phyloP scores from a whole-genome alignment of 2,329 filamentous ascomycete species.

The Penicillium olsonii region DNA sequence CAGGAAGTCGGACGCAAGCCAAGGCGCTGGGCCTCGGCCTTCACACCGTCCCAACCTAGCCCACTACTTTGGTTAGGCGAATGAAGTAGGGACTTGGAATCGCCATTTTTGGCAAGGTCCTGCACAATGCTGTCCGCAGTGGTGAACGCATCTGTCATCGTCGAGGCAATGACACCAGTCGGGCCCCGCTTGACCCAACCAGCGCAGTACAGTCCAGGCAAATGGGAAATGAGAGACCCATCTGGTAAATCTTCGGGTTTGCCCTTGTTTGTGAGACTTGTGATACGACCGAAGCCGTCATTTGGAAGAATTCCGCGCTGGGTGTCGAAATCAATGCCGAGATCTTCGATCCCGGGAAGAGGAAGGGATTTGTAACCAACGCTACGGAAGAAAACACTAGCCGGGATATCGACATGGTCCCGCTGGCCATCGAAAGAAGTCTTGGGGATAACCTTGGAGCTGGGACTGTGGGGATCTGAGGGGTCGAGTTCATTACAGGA shows the following conservation, averaged over 20 bases:
- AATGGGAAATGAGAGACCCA: slow-evolving; percentile 48
- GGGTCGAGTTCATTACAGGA: slow-evolving; percentile 53
- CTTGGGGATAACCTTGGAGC: slow-evolving; percentile 47
- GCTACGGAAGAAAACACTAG: slow-evolving; percentile 81
- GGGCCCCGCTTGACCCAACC: slow-evolving; percentile 97
- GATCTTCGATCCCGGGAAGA: slow-evolving; percentile 69
- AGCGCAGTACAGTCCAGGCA: slow-evolving; percentile 83
- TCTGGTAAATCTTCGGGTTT: slow-evolving; percentile 29
- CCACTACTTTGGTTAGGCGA: slow-evolving; percentile 41
- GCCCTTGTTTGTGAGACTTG: slow-evolving; percentile 37
- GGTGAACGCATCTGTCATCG: slow-evolving; percentile 90
- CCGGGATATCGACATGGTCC: slow-evolving; percentile 55
- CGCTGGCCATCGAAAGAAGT: slow-evolving; percentile 53
- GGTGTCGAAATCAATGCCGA: slow-evolving; percentile 77
- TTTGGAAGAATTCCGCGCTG: slow-evolving; percentile 76
- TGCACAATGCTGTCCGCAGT: slow-evolving; percentile 79
- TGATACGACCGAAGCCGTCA: slow-evolving; percentile 74
- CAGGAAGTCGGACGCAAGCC: slow-evolving; percentile 70
- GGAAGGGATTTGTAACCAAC: slow-evolving; percentile 88
- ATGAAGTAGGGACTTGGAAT: slow-evolving; percentile 49
- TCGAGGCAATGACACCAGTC: slow-evolving; percentile 92
- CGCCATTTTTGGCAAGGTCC: slow-evolving; percentile 63
- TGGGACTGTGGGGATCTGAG: slow-evolving; percentile 55
- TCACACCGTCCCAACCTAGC: slow-evolving; percentile 77
- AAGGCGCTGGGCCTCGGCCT: slow-evolving; percentile 56